phyloP scores from a whole-genome alignment of 108 stramenopile genomes.

The Thalassiosira profunda region DNA sequence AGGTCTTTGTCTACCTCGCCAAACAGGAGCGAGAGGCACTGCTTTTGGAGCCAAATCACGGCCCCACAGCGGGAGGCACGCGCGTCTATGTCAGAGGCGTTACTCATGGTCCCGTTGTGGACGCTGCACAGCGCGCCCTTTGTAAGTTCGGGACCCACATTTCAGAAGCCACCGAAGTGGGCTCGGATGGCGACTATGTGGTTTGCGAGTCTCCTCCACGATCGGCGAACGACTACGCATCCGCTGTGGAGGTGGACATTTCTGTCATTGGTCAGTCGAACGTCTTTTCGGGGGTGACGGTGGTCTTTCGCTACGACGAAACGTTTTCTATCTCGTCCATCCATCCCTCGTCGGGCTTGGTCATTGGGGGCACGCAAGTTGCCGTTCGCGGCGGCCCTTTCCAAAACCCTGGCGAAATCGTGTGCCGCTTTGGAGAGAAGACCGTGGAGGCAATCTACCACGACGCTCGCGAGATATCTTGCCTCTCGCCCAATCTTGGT shows the following conservation, averaged over 20 bases:
- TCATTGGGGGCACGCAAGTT: slow-evolving; percentile 33
- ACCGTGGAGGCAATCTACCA: slow-evolving; percentile 31
- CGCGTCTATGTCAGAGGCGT: slow-evolving; percentile 35
- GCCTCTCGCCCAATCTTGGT: slow-evolving; percentile 30
- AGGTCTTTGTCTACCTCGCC: slow-evolving; percentile 22
- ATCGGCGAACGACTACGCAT: slow-evolving; percentile 3
- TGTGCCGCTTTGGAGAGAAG: slow-evolving; percentile 48
- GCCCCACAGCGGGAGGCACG: slow-evolving; percentile 37
- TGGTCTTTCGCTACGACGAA: slow-evolving; percentile 44
- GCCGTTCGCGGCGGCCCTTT: slow-evolving; percentile 38
- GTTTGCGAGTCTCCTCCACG: slow-evolving; percentile 33
- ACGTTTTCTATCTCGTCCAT: slow-evolving; percentile 13
- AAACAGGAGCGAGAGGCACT: slow-evolving; percentile 14
- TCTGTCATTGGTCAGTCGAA: slow-evolving; percentile 17
- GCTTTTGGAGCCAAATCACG: slow-evolving; percentile 35
- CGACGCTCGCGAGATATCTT: slow-evolving; percentile 15
- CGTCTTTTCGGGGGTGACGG: slow-evolving; percentile 17
- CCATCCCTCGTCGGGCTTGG: slow-evolving; percentile 34
- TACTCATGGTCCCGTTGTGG: not conserved
- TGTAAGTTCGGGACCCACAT: slow-evolving; percentile 42
- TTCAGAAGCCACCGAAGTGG: slow-evolving; percentile 24
- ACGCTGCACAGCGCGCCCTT: not conserved
- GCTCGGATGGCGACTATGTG: slow-evolving; percentile 19
- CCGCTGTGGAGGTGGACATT: slow-evolving; percentile 33
- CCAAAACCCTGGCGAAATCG: slow-evolving; percentile 17